phyloP scores from a whole-genome alignment of 768 basidiomycete species.

The Mycena belliarum region DNA sequence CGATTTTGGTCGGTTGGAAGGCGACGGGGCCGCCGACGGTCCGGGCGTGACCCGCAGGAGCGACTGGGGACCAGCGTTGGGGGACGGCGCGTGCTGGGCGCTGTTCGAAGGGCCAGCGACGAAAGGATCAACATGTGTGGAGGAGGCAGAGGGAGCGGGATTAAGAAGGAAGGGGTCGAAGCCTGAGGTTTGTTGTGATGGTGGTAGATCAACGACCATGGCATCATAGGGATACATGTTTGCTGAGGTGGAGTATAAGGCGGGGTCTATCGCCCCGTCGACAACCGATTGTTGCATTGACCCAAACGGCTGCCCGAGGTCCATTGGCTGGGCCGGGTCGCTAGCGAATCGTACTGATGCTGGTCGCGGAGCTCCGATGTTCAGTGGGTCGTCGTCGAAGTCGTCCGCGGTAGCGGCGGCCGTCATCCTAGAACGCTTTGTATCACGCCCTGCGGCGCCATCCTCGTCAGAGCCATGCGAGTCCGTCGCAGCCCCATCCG shows the following conservation, averaged over 20 bases:
- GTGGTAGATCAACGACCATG: conserved; percentile 41
- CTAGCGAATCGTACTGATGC: conserved; percentile 55
- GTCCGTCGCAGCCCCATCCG: conserved; percentile 54
- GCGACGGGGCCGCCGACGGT: conserved; percentile 26
- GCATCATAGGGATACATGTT: conserved; percentile 21
- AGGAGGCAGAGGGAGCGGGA: conserved; percentile 37
- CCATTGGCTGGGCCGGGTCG: conserved; percentile 18
- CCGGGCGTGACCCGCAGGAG: conserved; percentile 9
- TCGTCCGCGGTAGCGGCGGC: conserved; percentile 45
- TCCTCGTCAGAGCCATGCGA: conserved; percentile 58
- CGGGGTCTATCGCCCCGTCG: conserved; percentile 6
- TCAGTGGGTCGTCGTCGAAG: conserved; percentile 51
- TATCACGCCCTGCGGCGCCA: conserved; percentile 43
- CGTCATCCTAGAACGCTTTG: conserved; percentile 58
- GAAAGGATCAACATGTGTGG: conserved; percentile 25
- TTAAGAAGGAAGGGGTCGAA: conserved; percentile 58
- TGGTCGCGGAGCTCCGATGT: conserved; percentile 32
- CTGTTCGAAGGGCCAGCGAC: conserved; percentile 16
- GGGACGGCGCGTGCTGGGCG: background rate
- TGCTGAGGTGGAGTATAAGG: conserved; percentile 12
- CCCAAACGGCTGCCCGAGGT: conserved; percentile 21
- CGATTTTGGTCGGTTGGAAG: conserved; percentile 24
- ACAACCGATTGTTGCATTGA: conserved; percentile 9
- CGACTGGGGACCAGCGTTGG: conserved; percentile 1
- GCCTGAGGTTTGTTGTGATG: conserved; percentile 37